A percentile compares a stretch with the other conserved stretches of the same genome.
Conservation (phyloP, 352 stramenopile species). For the Albugo laibachii region DNA sequence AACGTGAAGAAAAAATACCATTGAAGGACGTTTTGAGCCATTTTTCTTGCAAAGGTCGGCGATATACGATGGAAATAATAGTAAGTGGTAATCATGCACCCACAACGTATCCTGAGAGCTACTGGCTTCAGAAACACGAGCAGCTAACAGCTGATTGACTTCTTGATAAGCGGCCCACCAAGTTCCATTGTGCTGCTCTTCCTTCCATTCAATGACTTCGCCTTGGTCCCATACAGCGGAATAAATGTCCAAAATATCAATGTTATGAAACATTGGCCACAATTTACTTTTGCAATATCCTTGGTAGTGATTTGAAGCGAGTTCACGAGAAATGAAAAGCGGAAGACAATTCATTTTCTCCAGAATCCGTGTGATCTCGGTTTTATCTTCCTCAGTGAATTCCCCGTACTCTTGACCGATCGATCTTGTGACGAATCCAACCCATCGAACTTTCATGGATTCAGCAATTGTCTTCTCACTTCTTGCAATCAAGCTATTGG, state of each 20-base stretch:
- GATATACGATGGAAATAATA: constrained; percentile 86
- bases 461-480: constrained; percentile 76
- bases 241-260: constrained; percentile 91
- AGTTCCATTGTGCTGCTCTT: constrained; percentile 61
- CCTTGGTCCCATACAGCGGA: constrained; percentile 63
- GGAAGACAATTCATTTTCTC: constrained; percentile 90
- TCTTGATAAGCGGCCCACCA: constrained; percentile 88
- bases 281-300: constrained; percentile 97
- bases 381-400: constrained; percentile 69
- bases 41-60: constrained; percentile 26
- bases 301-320: constrained; percentile 84
- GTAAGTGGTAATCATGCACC: constrained; percentile 96
- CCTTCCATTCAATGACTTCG: constrained; percentile 62
- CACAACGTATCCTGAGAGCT: constrained; percentile 82
- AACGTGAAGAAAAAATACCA: constrained; percentile 97
- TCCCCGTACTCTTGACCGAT: constrained; percentile 29
- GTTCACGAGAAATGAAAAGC: constrained; percentile 85
- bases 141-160: constrained; percentile 84
- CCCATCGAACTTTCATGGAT: constrained; percentile 70
- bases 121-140: constrained; percentile 62
- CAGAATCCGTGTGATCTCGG: constrained; percentile 73
- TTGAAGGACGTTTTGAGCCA: constrained; percentile 40
- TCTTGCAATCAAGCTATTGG: constrained; percentile 82
- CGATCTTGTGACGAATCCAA: constrained; percentile 70
- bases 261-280: constrained; percentile 98